Evolutionary conservation across 2,329 filamentous ascomycete genomes (phyloP).

Genomic region (Trichoderma sp.): DNA sequence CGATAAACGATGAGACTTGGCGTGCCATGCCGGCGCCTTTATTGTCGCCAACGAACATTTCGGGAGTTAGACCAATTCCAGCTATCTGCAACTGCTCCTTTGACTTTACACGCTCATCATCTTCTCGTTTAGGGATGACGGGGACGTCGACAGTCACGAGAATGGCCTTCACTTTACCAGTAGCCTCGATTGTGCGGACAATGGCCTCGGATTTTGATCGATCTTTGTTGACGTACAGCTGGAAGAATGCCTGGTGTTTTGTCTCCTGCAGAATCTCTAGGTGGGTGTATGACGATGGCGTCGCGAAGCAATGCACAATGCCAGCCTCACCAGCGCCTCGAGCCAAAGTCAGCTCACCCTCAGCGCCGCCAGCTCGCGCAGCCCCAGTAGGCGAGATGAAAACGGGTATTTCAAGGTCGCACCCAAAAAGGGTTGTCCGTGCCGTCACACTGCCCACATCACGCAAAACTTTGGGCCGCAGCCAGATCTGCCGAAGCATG

Average conservation of each 20-base stretch:
- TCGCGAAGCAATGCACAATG: constrained; percentile 13
- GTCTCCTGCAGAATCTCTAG: not conserved
- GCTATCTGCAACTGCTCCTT: not conserved
- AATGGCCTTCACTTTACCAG: constrained; percentile 7
- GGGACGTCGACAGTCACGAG: constrained; percentile 7
- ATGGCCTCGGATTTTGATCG: constrained; percentile 1
- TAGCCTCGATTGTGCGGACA: constrained; percentile 11
- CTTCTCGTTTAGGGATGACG: constrained; percentile 4
- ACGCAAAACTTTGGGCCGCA: not conserved
- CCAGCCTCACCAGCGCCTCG: not conserved
- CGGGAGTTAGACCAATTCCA: not conserved
- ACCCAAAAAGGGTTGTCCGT: not conserved
- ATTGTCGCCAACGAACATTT: not conserved
- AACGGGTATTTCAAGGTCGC: constrained; percentile 13
- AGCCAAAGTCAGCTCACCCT: constrained; percentile 9
- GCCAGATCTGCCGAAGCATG: constrained; percentile 10
- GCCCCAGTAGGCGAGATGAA: constrained; percentile 11
- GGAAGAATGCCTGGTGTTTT: constrained; percentile 4
- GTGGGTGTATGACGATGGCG: constrained; percentile 3
- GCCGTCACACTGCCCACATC: constrained; percentile 2
- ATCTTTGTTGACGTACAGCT: constrained; percentile 4
- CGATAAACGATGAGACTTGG: constrained; percentile 4
- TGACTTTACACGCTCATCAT: constrained; percentile 10
- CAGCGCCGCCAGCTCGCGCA: constrained; percentile 4
- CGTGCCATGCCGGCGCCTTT: constrained; percentile 5